These are phyloP conservation scores for Hanseniaspora meyeri DNA, from an alignment of 805 yeast genomes.

Conservation along the genomic window DNA sequence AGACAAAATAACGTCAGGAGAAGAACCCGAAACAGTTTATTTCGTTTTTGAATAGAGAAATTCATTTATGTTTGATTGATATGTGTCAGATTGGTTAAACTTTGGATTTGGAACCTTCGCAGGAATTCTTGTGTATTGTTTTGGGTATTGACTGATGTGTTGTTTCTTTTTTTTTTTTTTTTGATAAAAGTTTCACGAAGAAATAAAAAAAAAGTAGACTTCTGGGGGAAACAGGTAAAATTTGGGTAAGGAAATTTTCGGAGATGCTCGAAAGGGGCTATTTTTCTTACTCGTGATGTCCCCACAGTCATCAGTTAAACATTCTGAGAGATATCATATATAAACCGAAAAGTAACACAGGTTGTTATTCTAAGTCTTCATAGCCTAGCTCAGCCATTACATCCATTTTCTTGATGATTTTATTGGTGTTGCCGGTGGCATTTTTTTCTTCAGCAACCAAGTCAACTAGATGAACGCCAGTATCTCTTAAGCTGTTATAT, in stretches of 20 bases:
- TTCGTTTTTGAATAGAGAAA: background rate
- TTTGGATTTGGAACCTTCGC: too few species aligned
- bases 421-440: slow-evolving; percentile 31
- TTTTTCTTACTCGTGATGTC: too few species aligned
- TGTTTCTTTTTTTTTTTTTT: too few species aligned
- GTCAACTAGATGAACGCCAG: slow-evolving; percentile 43
- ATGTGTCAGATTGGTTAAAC: too few species aligned
- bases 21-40: background rate
- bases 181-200: background rate
- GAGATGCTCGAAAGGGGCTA: background rate
- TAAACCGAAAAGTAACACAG: too few species aligned
- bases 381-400: slow-evolving; percentile 1
- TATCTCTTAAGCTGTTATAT: slow-evolving; percentile 54
- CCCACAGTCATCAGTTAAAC: too few species aligned
- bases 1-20: background rate
- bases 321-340: too few species aligned
- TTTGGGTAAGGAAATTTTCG: background rate
- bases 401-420: slow-evolving; percentile 43
- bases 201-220: background rate
- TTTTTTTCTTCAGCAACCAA: slow-evolving; percentile 50
- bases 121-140: too few species aligned
- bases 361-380: background rate
- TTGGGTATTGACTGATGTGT: background rate
- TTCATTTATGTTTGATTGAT: background rate
- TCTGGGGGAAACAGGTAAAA: background rate